Evolutionary conservation across 2,329 filamentous ascomycete genomes (phyloP).

Genomic region (Fusarium newnesense): DNA sequence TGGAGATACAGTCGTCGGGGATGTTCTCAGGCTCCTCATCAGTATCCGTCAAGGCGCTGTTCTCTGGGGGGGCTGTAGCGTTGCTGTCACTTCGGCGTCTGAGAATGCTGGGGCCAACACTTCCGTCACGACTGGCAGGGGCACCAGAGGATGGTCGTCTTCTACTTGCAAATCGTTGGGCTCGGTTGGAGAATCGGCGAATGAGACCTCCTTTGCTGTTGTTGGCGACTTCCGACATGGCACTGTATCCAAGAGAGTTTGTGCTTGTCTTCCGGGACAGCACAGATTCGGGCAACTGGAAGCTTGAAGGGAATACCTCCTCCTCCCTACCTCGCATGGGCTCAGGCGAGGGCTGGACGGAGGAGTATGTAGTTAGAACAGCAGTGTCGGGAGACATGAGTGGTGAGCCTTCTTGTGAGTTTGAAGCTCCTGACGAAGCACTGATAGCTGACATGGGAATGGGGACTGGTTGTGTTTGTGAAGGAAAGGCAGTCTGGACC

Average conservation of each 20-base stretch:
- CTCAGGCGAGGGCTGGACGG: conserved; percentile 75
- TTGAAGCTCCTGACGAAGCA: conserved; percentile 66
- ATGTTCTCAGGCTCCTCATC: conserved; percentile 60
- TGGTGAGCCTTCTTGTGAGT: conserved; percentile 66
- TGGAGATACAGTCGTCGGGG: conserved; percentile 48
- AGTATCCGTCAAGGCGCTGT: conserved; percentile 58
- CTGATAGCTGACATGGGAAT: conserved; percentile 65
- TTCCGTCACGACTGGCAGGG: conserved; percentile 83
- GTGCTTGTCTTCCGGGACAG: conserved; percentile 68
- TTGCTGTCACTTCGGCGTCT: conserved; percentile 91
- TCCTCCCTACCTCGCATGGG: conserved; percentile 65
- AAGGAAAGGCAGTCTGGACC: conserved; percentile 58
- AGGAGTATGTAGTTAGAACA: conserved; percentile 68
- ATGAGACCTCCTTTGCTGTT: conserved; percentile 70
- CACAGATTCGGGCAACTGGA: conserved; percentile 80
- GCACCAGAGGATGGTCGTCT: conserved; percentile 82
- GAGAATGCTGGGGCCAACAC: conserved; percentile 88
- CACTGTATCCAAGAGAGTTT: conserved; percentile 73
- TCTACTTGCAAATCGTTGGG: conserved; percentile 73
- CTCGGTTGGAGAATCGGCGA: conserved; percentile 84
- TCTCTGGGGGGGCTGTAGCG: conserved; percentile 70
- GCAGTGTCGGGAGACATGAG: conserved; percentile 65
- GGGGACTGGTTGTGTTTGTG: conserved; percentile 50
- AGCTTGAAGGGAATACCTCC: conserved; percentile 62
- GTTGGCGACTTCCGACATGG: conserved; percentile 61